Conservation (phyloP, 306 rosid genomes). For the Cajanus cajan region DNA sequence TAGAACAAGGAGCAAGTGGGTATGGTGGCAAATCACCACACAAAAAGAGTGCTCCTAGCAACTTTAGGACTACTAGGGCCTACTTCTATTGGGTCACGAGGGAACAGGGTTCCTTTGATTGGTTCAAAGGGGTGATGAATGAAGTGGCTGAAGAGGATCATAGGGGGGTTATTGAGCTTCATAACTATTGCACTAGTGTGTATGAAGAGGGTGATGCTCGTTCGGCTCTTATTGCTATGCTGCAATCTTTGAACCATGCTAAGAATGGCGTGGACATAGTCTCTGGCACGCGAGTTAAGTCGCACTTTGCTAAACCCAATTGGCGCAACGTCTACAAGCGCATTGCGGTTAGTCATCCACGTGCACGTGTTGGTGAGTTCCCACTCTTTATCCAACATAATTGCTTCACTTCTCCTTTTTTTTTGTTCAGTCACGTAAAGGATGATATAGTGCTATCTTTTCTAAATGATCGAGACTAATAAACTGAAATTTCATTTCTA, state of each 20-base stretch:
- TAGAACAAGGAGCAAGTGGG: constrained; percentile 37
- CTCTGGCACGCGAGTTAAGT: constrained; percentile 61
- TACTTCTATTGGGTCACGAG: constrained; percentile 70
- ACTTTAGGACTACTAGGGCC: constrained; percentile 53
- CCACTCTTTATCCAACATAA: background rate
- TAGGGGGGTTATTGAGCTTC: constrained; percentile 55
- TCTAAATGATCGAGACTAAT: too few species aligned
- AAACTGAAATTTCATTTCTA: too few species aligned
- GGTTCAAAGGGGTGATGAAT: constrained; percentile 70
- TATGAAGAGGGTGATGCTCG: constrained; percentile 79
- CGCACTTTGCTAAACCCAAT: constrained; percentile 71
- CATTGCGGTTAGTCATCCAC: constrained; percentile 52
- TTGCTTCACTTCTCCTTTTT: too few species aligned
- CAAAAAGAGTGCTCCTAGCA: background rate
- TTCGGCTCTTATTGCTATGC: constrained; percentile 73
- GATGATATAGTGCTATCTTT: too few species aligned
- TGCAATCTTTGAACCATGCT: constrained; percentile 60
- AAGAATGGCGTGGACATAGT: constrained; percentile 67
- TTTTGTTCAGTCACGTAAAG: too few species aligned
- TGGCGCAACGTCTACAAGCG: constrained; percentile 67
- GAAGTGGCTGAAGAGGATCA: constrained; percentile 61
- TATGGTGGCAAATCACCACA: constrained; percentile 21
- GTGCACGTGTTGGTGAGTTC: constrained; percentile 56
- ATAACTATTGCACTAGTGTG: constrained; percentile 71
- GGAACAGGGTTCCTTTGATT: constrained; percentile 71